These are phyloP conservation scores for Fagopyrum homotropicum DNA, from an alignment of 148 eudicot genomes.

Conservation along the genomic window DNA sequence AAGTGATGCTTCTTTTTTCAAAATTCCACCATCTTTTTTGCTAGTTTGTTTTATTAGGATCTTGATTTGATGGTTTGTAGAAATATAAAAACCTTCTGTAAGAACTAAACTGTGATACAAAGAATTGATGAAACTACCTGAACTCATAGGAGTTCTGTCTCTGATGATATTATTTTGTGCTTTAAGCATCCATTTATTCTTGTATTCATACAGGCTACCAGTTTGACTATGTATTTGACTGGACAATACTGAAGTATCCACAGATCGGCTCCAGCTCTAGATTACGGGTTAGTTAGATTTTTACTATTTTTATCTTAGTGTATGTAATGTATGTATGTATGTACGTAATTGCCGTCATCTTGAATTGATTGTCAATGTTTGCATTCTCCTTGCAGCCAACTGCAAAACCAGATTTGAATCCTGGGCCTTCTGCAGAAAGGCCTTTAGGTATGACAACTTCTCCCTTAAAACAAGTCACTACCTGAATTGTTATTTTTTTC, in stretches of 20 bases:
- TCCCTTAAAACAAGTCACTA: background rate
- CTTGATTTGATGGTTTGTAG: background rate
- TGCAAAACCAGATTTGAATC: constrained; percentile 48
- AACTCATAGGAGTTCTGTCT: background rate
- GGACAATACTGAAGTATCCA: constrained; percentile 94
- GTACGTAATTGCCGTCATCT: background rate
- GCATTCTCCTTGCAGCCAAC: constrained; percentile 36
- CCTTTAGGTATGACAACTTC: constrained; percentile 46
- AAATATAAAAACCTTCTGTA: too few species aligned
- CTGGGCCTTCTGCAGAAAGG: constrained; percentile 71
- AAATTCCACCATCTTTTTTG: background rate
- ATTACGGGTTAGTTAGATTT: constrained; percentile 44
- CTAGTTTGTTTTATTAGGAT: background rate
- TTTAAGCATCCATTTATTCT: background rate
- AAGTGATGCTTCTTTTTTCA: too few species aligned
- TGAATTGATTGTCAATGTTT: background rate
- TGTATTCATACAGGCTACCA: constrained; percentile 56
- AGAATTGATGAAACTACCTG: background rate
- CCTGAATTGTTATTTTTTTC: background rate
- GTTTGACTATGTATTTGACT: constrained; percentile 95
- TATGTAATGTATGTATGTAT: background rate
- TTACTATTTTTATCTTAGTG: background rate
- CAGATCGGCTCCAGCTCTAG: constrained; percentile 87
- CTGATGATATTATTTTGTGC: background rate
- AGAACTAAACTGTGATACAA: background rate